Evolutionary conservation across 202 grass and related monocot species (phyloP).

Genomic region (Saccharum hybrid): DNA sequence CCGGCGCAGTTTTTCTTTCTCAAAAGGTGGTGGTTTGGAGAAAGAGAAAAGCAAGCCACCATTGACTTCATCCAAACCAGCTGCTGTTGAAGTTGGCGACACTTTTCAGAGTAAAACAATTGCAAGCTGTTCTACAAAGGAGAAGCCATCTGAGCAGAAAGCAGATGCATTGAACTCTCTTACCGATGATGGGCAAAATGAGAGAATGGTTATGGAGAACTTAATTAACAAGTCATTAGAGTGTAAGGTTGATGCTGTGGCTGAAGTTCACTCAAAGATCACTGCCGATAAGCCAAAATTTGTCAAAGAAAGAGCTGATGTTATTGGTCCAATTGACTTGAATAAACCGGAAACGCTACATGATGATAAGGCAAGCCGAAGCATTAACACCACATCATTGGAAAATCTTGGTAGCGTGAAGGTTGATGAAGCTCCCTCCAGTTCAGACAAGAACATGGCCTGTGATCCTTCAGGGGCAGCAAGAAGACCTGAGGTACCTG

Average conservation of each 20-base stretch:
- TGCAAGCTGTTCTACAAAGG: slow-evolving; percentile 36
- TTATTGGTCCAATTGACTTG: slow-evolving; percentile 40
- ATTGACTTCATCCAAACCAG: slow-evolving; percentile 35
- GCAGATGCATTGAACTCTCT: slow-evolving; percentile 18
- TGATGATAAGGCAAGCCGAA: slow-evolving; percentile 35
- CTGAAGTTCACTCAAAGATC: slow-evolving; percentile 40
- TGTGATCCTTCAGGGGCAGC: slow-evolving; percentile 37
- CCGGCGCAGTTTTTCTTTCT: slow-evolving; percentile 41
- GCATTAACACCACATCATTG: slow-evolving; percentile 3
- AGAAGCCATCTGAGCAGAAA: slow-evolving; percentile 45
- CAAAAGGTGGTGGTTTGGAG: slow-evolving; percentile 48
- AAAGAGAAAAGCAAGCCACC: slow-evolving; percentile 58
- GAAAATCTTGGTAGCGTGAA: slow-evolving; percentile 42
- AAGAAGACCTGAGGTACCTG: slow-evolving; percentile 28
- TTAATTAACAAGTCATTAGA: slow-evolving; percentile 39
- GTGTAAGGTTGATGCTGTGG: slow-evolving; percentile 20
- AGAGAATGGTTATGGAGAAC: slow-evolving; percentile 25
- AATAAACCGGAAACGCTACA: slow-evolving; percentile 43
- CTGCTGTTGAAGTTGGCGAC: slow-evolving; percentile 40
- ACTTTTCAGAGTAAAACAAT: slow-evolving; percentile 47
- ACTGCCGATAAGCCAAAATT: slow-evolving; percentile 6
- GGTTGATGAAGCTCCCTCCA: slow-evolving; percentile 32
- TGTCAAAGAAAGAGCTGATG: slow-evolving; percentile 25
- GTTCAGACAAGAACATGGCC: slow-evolving; percentile 26
- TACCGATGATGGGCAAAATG: slow-evolving; percentile 43